Conservation (phyloP, 495 filamentous ascomycete genomes). For the Daldinia loculata region DNA sequence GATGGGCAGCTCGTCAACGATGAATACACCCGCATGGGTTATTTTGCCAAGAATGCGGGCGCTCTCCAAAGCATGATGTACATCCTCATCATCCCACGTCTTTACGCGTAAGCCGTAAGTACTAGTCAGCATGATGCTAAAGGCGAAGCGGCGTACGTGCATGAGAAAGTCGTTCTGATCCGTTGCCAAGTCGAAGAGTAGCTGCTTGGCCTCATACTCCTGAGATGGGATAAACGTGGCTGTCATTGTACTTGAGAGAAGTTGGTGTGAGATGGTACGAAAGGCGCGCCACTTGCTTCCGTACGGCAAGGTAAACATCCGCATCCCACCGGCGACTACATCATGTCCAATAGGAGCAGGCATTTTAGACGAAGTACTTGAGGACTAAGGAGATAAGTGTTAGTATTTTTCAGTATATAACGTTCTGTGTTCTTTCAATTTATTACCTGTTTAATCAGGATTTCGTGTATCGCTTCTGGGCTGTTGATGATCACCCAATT, state of each 20-base stretch:
- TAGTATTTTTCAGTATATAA: not conserved
- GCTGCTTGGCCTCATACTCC: constrained; percentile 57
- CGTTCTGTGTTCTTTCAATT: not conserved
- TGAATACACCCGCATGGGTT: constrained; percentile 33
- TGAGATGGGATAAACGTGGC: constrained; percentile 52
- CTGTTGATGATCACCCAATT: constrained; percentile 55
- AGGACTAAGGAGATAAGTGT: constrained; percentile 25
- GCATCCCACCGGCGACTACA: constrained; percentile 42
- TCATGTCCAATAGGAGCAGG: constrained; percentile 44
- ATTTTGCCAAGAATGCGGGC: constrained; percentile 27
- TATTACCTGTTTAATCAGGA: constrained; percentile 48
- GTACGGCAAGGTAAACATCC: constrained; percentile 57
- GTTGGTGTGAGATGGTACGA: constrained; percentile 38
- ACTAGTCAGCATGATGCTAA: constrained; percentile 48
- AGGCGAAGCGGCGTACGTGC: constrained; percentile 48
- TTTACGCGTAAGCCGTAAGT: constrained; percentile 49
- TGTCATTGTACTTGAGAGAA: constrained; percentile 40
- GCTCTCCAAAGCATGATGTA: constrained; percentile 21
- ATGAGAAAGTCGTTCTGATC: constrained; percentile 45
- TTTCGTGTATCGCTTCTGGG: constrained; percentile 51
- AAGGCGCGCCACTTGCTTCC: constrained; percentile 53
- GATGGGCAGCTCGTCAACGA: constrained; percentile 40
- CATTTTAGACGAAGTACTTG: constrained; percentile 40
- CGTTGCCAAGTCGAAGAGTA: constrained; percentile 52
- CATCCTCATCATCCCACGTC: constrained; percentile 50